Conservation (phyloP, 257 asterid species). For the Solanum tarapatanum region DNA sequence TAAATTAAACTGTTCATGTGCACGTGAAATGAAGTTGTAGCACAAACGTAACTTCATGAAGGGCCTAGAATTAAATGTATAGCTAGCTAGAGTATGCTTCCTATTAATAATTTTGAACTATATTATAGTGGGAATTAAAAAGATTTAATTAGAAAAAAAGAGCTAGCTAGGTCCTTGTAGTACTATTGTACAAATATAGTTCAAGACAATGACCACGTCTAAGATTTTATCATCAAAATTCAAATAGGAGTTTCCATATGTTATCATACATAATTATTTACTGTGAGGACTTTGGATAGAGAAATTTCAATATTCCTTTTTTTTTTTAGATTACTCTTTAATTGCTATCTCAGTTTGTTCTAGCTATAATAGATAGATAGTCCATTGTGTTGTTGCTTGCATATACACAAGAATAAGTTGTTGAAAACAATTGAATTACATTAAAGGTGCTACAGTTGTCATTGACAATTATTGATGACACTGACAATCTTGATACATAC, state of each 20-base stretch:
- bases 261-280: not conserved
- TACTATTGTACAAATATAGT: not conserved
- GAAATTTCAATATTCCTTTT: not conserved
- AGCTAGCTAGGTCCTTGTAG: not conserved
- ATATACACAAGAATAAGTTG: not conserved
- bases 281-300: not conserved
- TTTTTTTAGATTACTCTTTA: not conserved
- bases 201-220: not conserved
- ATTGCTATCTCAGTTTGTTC: not conserved
- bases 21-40: not conserved
- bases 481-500: not conserved
- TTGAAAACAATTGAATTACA: not conserved
- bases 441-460: not conserved
- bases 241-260: not conserved
- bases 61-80: not conserved
- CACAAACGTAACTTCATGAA: not conserved
- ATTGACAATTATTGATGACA: not conserved
- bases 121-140: not conserved
- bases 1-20: not conserved
- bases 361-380: not conserved
- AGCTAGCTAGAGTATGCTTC: not conserved
- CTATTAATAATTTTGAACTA: not conserved
- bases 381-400: not conserved
- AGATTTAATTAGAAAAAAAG: not conserved
- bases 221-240: not conserved